A percentile compares a stretch with the other conserved stretches of the same genome.
Evolutionary conservation across 2,329 filamentous ascomycete species (phyloP).

Genomic region (Pseudopithomyces maydicus): DNA sequence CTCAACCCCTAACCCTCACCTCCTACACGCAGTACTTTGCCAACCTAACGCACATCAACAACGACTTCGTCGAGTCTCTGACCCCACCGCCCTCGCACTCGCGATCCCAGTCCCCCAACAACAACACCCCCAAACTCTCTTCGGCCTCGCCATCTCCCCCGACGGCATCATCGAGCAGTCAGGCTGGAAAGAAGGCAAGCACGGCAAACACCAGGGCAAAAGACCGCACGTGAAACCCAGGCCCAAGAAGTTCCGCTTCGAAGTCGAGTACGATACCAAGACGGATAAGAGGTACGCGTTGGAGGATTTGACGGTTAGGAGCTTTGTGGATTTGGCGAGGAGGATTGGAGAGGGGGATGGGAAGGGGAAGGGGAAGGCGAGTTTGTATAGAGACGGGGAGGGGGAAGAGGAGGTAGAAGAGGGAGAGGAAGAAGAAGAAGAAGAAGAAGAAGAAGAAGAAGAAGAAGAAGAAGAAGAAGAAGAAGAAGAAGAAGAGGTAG

Average conservation of each 20-base stretch:
- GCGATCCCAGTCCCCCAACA: slow-evolving; percentile 13
- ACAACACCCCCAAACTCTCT: slow-evolving; percentile 23
- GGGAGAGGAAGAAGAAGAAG: background rate
- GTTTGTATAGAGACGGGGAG: background rate
- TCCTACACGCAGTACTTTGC: slow-evolving; percentile 91
- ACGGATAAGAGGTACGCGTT: slow-evolving; percentile 76
- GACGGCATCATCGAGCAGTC: slow-evolving; percentile 31
- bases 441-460: background rate
- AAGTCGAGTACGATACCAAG: slow-evolving; percentile 86
- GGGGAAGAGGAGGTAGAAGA: slow-evolving; percentile 1
- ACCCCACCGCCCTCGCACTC: background rate
- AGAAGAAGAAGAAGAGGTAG: background rate
- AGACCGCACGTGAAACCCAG: slow-evolving; percentile 57
- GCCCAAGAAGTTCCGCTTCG: slow-evolving; percentile 70
- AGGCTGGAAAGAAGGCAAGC: slow-evolving; percentile 69
- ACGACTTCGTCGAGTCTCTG: slow-evolving; percentile 58
- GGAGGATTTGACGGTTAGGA: slow-evolving; percentile 82
- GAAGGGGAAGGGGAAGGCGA: background rate
- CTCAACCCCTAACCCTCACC: slow-evolving; percentile 77
- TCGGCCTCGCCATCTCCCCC: slow-evolving; percentile 33
- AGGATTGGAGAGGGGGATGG: slow-evolving; percentile 57
- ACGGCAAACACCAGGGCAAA: slow-evolving; percentile 62
- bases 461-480: too few species aligned
- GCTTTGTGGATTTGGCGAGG: slow-evolving; percentile 77
- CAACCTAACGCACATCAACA: slow-evolving; percentile 90